Base-by-base conservation (phyloP, 805 yeast species). In the Saccharomycopsis javanensis region DNA sequence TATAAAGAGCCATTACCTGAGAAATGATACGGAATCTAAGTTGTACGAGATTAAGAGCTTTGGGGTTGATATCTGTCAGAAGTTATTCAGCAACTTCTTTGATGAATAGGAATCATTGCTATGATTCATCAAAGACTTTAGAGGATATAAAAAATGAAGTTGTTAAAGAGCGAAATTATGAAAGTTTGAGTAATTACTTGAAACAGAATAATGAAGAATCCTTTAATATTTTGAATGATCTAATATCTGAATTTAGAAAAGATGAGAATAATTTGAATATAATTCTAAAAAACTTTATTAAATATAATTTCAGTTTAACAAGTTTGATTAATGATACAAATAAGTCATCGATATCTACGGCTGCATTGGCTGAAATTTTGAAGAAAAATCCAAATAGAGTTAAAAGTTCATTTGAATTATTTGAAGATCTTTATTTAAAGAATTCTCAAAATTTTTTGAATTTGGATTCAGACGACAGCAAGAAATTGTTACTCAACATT, bases 361-460 rank as follows among this genome's bases (percentile, higher is more conserved):
- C 42, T 6, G 59, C 72, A 0, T 54, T 66, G 8, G 51, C 59
- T 18, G 67, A 69, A 48, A 50, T 69, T 1, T 62, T 71, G n/a
- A 64, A 63, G 58, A 61, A 68, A 37, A 71, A 72, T 60, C 73
- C 75, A 0, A 74, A 73, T 8, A 64, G 75, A 57, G 72, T 70
- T 16, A 61, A 60, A 35, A 62, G 71, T 11, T 66, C 68, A 46
- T 71, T 67, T 67, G 72, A 70, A 53, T 34, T 71, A 13, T 70
- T 60, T 23, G 34, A 25, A 11, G 62, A 56, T n/a, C 55, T 42
- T 42, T 42, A 42, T 25, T 16, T 52, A 16, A 42, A 33, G 13
- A 38, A 52, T 8, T 8, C 37, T 16, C 13, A 51, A 23, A 27
- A 16, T 27, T n/a, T 18, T 27, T 23, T 34, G 38, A 15, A 31